phyloP scores from a whole-genome alignment of 768 basidiomycete species.

The Podaxis carcinomalis region DNA sequence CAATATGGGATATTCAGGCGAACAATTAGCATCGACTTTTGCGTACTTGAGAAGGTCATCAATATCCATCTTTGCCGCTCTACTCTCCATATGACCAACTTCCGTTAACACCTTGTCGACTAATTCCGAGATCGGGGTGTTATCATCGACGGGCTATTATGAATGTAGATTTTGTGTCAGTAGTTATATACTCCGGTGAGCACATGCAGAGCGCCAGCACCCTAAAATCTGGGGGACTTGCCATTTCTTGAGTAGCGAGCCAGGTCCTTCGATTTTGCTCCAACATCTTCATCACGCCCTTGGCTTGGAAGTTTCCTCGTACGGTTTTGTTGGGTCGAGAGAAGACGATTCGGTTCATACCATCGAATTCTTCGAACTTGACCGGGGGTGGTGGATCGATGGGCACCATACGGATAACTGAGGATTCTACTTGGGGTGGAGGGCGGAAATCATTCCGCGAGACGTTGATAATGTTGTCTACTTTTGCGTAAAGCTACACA shows the following conservation, averaged over 20 bases:
- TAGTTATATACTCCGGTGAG: background rate
- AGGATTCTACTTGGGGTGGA: slow-evolving; percentile 90
- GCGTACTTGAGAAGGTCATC: slow-evolving; percentile 86
- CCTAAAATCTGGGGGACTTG: slow-evolving; percentile 16
- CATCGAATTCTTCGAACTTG: slow-evolving; percentile 97
- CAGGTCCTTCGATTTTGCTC: slow-evolving; percentile 93
- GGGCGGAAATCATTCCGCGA: slow-evolving; percentile 97
- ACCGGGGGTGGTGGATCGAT: slow-evolving; percentile 94
- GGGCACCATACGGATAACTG: slow-evolving; percentile 87
- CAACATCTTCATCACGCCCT: slow-evolving; percentile 92
- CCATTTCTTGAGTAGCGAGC: slow-evolving; percentile 77
- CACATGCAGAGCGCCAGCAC: background rate
- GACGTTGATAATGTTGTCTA: slow-evolving; percentile 95
- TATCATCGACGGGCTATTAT: slow-evolving; percentile 65
- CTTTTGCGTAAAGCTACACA: slow-evolving; percentile 78
- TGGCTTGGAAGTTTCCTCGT: slow-evolving; percentile 87
- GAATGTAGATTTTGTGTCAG: background rate
- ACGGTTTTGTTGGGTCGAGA: slow-evolving; percentile 86
- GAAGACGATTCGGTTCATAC: slow-evolving; percentile 87
- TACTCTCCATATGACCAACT: slow-evolving; percentile 67
- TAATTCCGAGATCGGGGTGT: slow-evolving; percentile 60
- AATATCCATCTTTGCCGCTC: slow-evolving; percentile 91
- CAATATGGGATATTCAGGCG: background rate
- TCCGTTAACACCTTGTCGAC: slow-evolving; percentile 73
- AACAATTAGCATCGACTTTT: background rate